Evolutionary conservation across 1,284 basidiomycete species (phyloP), one percentile per base, ranked within the genome.

Genomic region (Tilletia caries): DNA sequence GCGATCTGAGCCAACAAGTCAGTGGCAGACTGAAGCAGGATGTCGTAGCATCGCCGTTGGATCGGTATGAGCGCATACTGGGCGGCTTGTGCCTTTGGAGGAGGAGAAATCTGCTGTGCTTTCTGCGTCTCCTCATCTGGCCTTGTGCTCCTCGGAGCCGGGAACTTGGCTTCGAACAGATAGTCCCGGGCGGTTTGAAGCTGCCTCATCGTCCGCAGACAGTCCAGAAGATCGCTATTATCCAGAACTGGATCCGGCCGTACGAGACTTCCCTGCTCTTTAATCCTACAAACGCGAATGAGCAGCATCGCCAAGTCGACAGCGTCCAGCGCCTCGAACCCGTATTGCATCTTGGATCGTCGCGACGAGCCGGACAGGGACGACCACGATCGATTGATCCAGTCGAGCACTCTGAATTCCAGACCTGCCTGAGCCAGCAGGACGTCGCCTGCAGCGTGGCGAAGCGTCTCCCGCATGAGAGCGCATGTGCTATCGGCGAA

Each of bases 401-500:
- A 97, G 44, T 86, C 87, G 20, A 94, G 80, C 0, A 92, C 89
- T 79, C 92, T 92, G 76, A 93, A 91, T 79, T 92, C 91, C 18
- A 95, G 85, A 43, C 89, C 89, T 86, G 91, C 88, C 3, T 89
- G 87, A 81, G 92, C 92, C 8, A 95, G 84, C 23, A 90, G 87
- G 58, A 91, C 89, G 77, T 96, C 92, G 75, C 90, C 89, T 68
- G 88, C 89, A 0, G 91, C 89, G 20, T 91, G 84, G 27, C 85
- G 86, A 37, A 95, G 85, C 69, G 88, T 89, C 27, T 87, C 85
- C 18, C 87, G 84, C 58, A 97, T 86, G 80, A 97, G 91, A 64
- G 86, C 85, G 85, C 93, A 95, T 29, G 94, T 91, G 0, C 93
- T 89, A 77, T 98, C 95, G 76, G 88, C 90, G 0, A 92, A 91